Conservation (phyloP, 78 protist species). For the Paulinella micropora region DNA sequence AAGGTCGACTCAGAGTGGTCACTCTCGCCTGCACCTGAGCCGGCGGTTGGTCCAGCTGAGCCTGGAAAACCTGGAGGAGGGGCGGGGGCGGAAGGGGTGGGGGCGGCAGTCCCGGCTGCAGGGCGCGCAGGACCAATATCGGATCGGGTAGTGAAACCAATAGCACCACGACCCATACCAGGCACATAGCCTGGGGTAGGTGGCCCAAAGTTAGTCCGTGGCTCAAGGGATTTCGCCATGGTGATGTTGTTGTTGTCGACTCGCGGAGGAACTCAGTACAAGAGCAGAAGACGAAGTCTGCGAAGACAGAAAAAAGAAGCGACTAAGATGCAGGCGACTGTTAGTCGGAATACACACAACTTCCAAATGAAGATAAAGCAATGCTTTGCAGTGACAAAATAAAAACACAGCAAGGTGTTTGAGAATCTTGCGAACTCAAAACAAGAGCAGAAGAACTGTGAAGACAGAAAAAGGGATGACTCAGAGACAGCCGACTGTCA, state of each 20-base stretch:
- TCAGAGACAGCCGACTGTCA: too few relatives aligned
- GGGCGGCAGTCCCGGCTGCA: background rate
- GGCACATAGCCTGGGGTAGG: conserved; percentile 49
- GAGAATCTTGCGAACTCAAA: too few relatives aligned
- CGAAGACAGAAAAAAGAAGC: background rate
- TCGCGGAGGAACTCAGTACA: background rate
- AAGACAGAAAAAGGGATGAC: too few relatives aligned
- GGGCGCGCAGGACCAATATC: conserved; percentile 62
- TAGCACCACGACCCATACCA: conserved; percentile 82
- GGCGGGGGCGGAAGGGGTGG: background rate
- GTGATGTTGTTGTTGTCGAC: background rate
- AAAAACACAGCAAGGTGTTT: too few relatives aligned
- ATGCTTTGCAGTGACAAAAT: too few relatives aligned
- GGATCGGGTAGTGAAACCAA: conserved; percentile 78
- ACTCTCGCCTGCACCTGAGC: background rate
- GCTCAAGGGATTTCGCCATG: background rate
- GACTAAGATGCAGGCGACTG: background rate
- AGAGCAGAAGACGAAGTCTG: background rate
- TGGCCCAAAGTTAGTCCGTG: conserved; percentile 2
- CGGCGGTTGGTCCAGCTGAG: background rate
- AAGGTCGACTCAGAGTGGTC: conserved; percentile 37
- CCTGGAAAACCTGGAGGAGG: background rate
- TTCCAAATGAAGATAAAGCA: background rate
- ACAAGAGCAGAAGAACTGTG: too few relatives aligned
- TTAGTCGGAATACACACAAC: background rate